A percentile compares a stretch with the other conserved stretches of the same genome.
These are phyloP conservation scores for Salvia sclarea DNA, from an alignment of 305 asterid species.

Conservation along the genomic window DNA sequence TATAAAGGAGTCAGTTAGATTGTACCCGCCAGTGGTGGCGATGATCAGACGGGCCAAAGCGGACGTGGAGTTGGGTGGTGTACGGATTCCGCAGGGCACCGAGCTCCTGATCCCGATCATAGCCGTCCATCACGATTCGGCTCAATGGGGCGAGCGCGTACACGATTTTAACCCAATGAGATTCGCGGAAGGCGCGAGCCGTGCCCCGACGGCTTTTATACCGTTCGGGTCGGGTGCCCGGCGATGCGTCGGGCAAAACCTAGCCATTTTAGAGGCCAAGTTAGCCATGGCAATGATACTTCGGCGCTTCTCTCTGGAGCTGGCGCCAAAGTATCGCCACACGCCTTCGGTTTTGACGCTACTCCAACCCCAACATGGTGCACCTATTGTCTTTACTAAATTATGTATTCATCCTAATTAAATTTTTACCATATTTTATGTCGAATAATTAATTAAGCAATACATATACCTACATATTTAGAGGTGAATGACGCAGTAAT, in stretches of 20 bases:
- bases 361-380: constrained; percentile 74
- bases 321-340: constrained; percentile 62
- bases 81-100: constrained; percentile 51
- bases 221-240: constrained; percentile 77
- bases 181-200: constrained; percentile 56
- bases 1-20: constrained; percentile 61
- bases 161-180: constrained; percentile 76
- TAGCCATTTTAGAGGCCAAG: constrained; percentile 72
- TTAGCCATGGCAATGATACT: constrained; percentile 65
- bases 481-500: neutral
- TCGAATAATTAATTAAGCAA: no score
- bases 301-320: constrained; percentile 62
- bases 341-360: constrained; percentile 68
- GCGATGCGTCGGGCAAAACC: constrained; percentile 77
- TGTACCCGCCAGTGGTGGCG: constrained; percentile 85
- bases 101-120: constrained; percentile 75
- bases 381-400: constrained; percentile 66
- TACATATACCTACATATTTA: neutral
- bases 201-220: constrained; percentile 70
- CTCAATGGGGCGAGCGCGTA: constrained; percentile 63
- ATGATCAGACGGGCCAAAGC: constrained; percentile 57
- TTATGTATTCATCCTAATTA: constrained; percentile 31
- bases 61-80: constrained; percentile 48
- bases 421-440: no score
- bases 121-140: constrained; percentile 74